These are phyloP conservation scores for Daldinia vernicosa DNA, from an alignment of 495 filamentous ascomycete species.

Conservation along the genomic window DNA sequence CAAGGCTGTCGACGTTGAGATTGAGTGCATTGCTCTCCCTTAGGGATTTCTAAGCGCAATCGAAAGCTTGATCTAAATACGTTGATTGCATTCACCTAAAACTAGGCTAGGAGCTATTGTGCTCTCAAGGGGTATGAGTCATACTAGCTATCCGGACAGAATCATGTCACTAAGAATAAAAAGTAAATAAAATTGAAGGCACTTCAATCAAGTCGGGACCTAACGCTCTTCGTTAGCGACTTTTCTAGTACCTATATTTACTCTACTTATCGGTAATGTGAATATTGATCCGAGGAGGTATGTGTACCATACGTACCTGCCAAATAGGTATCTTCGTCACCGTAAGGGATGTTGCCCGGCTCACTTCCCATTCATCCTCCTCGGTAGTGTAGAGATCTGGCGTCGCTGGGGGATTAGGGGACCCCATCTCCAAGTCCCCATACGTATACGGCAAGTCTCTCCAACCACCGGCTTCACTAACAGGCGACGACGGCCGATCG, in stretches of 20 bases:
- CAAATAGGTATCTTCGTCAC: slow-evolving; percentile 17
- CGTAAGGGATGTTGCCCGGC: slow-evolving; percentile 17
- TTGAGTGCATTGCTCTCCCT: slow-evolving; percentile 85
- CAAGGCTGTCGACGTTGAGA: slow-evolving; percentile 90
- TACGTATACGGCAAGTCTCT: slow-evolving; percentile 2
- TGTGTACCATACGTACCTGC: slow-evolving; percentile 3
- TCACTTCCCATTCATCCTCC: slow-evolving; percentile 15
- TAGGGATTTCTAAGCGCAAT: slow-evolving; percentile 45
- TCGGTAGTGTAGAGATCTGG: background rate
- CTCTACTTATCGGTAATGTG: background rate
- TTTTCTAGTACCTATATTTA: background rate
- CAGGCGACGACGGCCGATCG: background rate
- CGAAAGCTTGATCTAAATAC: background rate
- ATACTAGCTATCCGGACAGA: background rate
- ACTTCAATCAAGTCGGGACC: background rate
- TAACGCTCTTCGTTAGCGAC: background rate
- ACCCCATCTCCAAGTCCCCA: background rate
- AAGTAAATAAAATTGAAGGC: background rate
- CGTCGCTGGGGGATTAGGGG: background rate
- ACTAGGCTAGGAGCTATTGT: background rate
- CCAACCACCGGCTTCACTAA: slow-evolving; percentile 27
- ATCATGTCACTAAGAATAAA: background rate
- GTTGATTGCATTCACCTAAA: background rate
- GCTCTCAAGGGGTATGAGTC: background rate
- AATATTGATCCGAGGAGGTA: background rate